These are phyloP conservation scores for Paramecium pentaurelia DNA, from an alignment of 73 alveolate genomes.

Conservation along the genomic window DNA sequence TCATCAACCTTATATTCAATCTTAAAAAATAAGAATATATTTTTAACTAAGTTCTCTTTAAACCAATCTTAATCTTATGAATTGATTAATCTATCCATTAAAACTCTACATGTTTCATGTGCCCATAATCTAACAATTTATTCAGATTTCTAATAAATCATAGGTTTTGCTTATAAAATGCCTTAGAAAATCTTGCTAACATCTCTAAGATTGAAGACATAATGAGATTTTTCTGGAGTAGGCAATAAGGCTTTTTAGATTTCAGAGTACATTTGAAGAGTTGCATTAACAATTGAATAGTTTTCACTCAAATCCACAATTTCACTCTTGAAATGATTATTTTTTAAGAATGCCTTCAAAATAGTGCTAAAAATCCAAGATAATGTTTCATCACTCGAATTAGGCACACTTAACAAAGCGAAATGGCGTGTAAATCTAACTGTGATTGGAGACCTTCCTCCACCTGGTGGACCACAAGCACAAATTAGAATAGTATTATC, in stretches of 20 bases:
- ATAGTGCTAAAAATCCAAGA: slow-evolving; percentile 86
- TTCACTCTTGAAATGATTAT: slow-evolving; percentile 73
- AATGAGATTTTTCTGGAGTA: slow-evolving; percentile 93
- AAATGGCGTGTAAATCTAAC: slow-evolving; percentile 91
- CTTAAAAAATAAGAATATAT: slow-evolving; percentile 73
- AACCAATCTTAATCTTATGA: slow-evolving; percentile 74
- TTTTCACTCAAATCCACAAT: slow-evolving; percentile 51
- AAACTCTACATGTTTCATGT: slow-evolving; percentile 91
- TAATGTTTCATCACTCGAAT: slow-evolving; percentile 87
- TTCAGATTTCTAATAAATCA: slow-evolving; percentile 75
- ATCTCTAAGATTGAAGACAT: slow-evolving; percentile 92
- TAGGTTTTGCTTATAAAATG: slow-evolving; percentile 83
- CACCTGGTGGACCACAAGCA: slow-evolving; percentile 97
- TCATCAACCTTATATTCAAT: slow-evolving; percentile 73
- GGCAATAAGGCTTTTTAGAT: slow-evolving; percentile 67
- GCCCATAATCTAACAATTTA: slow-evolving; percentile 90
- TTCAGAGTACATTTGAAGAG: slow-evolving; percentile 39
- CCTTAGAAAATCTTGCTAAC: slow-evolving; percentile 93
- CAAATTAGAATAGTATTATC: slow-evolving; percentile 82
- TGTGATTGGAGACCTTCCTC: slow-evolving; percentile 94
- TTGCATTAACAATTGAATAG: slow-evolving; percentile 53
- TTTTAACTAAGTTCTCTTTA: slow-evolving; percentile 73
- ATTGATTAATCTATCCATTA: slow-evolving; percentile 76
- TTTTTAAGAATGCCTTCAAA: slow-evolving; percentile 80
- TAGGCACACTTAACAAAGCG: slow-evolving; percentile 86